Conservation (phyloP, 805 yeast species). For the Candida insectalens region DNA sequence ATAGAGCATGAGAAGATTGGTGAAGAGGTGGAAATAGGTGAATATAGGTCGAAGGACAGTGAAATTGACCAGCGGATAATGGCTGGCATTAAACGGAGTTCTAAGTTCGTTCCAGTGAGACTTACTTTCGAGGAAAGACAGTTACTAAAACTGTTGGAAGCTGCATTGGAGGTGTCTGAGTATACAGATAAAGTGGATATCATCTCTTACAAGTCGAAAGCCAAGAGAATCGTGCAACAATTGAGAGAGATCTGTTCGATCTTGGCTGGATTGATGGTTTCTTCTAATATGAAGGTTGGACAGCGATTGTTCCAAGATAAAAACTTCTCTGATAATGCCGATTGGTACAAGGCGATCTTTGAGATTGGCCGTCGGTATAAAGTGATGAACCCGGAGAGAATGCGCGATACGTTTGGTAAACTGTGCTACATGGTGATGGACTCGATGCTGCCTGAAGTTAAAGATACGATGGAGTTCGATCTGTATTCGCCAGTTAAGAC, state of each 20-base stretch:
- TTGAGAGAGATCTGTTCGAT: conserved; percentile 71
- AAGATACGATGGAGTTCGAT: conserved; percentile 66
- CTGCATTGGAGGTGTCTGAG: conserved; percentile 70
- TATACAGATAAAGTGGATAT: conserved; percentile 76
- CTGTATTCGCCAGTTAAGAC: conserved; percentile 64
- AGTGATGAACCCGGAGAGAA: conserved; percentile 75
- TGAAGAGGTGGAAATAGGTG: conserved; percentile 3
- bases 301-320: conserved; percentile 53
- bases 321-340: conserved; percentile 59
- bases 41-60: conserved; percentile 7
- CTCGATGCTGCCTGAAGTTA: conserved; percentile 63
- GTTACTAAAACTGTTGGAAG: conserved; percentile 54
- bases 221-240: conserved; percentile 64
- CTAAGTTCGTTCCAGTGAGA: conserved; percentile 59
- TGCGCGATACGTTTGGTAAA: conserved; percentile 74
- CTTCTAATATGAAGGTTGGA: conserved; percentile 66
- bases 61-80: conserved; percentile 10
- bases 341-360: conserved; percentile 62
- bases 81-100: conserved; percentile 31
- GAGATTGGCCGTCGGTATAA: conserved; percentile 77
- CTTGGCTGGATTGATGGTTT: conserved; percentile 68
- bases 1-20: conserved; percentile 11
- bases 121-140: conserved; percentile 62
- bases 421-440: conserved; percentile 82
- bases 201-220: conserved; percentile 52